Conservation (phyloP, 179 eudicot species). For the Beta macrorhiza region DNA sequence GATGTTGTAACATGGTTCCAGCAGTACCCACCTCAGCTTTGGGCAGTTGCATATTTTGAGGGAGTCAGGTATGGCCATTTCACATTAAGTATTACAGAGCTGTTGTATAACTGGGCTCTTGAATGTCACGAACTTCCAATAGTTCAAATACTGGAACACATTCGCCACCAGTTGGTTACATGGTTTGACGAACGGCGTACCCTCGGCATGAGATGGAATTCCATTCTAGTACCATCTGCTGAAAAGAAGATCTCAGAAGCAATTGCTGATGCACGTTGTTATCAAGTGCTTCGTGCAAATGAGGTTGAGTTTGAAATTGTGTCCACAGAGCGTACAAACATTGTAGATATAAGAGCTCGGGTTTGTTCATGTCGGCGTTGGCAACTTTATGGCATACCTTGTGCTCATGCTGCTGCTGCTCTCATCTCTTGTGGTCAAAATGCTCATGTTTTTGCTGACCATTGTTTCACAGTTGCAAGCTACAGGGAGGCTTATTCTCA, state of each 20-base stretch:
- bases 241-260: slow-evolving; percentile 80
- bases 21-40: slow-evolving; percentile 67
- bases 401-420: slow-evolving; percentile 85
- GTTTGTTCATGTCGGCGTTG: slow-evolving; percentile 77
- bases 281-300: slow-evolving; percentile 90
- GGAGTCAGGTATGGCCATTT: slow-evolving; percentile 84
- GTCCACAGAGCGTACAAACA: slow-evolving; percentile 69
- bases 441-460: slow-evolving; percentile 80
- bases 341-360: slow-evolving; percentile 63
- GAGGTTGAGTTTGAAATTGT: slow-evolving; percentile 94
- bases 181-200: slow-evolving; percentile 80
- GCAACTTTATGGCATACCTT: slow-evolving; percentile 79
- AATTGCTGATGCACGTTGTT: slow-evolving; percentile 68
- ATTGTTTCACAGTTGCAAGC: slow-evolving; percentile 67
- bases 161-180: slow-evolving; percentile 61
- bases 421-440: slow-evolving; percentile 84
- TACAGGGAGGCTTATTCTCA: slow-evolving; percentile 80
- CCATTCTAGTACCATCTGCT: slow-evolving; percentile 83
- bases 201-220: slow-evolving; percentile 59
- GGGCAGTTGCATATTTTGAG: slow-evolving; percentile 93
- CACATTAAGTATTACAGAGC: slow-evolving; percentile 62
- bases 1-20: slow-evolving; percentile 79
- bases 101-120: slow-evolving; percentile 67
- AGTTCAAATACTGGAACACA: slow-evolving; percentile 85
- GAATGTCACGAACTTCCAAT: slow-evolving; percentile 88